phyloP scores from a whole-genome alignment of 805 yeast species.

The Candida succiphila region DNA sequence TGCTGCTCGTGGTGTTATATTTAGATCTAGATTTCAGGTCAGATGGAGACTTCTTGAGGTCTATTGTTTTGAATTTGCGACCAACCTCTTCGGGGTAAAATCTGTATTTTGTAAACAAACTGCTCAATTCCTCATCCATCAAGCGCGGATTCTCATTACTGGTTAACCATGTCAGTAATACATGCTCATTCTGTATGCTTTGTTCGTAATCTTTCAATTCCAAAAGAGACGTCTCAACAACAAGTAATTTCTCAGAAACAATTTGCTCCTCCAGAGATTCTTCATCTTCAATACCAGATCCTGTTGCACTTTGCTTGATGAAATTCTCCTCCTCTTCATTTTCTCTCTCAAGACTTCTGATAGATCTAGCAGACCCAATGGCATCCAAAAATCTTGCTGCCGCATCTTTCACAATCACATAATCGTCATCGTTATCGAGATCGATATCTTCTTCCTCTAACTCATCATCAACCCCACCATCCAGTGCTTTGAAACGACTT shows the following conservation, averaged over 20 bases:
- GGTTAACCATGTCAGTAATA: not conserved
- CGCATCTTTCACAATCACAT: not conserved
- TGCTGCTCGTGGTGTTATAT: too few relatives aligned
- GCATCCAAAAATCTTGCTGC: not conserved
- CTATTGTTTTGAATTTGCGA: not conserved
- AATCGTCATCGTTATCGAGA: not conserved
- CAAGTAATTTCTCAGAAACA: not conserved
- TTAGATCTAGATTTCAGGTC: not conserved
- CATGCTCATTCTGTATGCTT: not conserved
- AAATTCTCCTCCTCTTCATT: not conserved
- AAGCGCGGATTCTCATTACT: not conserved
- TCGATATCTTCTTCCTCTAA: not conserved
- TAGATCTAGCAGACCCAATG: not conserved
- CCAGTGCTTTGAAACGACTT: too few relatives aligned
- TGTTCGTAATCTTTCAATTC: not conserved
- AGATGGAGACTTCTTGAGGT: not conserved
- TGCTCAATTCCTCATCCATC: not conserved
- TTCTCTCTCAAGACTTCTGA: not conserved
- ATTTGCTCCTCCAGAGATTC: not conserved
- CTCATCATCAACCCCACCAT: constrained; percentile 6
- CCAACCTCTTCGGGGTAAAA: not conserved
- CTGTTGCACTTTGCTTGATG: not conserved
- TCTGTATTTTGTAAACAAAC: not conserved
- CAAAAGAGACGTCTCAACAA: not conserved
- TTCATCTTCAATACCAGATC: not conserved